Conservation (phyloP, 176 grass and related monocot genomes). For the Lolium rigidum region DNA sequence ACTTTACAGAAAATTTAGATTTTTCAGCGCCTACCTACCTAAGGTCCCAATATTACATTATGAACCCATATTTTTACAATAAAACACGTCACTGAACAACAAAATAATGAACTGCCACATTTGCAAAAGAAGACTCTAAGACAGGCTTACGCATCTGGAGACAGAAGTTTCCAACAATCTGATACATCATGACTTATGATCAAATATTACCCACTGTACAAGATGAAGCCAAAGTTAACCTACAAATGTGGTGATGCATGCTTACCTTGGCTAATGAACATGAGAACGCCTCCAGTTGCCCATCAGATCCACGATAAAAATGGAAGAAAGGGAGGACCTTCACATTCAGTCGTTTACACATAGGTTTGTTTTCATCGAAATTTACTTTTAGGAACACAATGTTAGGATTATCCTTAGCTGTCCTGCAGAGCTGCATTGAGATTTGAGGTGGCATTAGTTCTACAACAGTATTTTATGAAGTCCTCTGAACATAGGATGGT, state of each 20-base stretch:
- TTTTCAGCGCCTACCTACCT: background rate
- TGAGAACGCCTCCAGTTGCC: slow-evolving; percentile 86
- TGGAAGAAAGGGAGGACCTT: slow-evolving; percentile 97
- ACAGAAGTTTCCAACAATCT: background rate
- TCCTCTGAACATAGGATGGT: background rate
- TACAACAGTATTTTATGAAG: slow-evolving; percentile 18
- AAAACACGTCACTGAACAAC: background rate
- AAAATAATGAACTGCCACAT: background rate
- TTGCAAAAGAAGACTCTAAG: slow-evolving; percentile 19
- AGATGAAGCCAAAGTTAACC: background rate
- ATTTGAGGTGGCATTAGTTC: slow-evolving; percentile 34
- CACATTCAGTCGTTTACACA: slow-evolving; percentile 98
- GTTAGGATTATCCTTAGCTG: slow-evolving; percentile 72
- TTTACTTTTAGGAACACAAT: slow-evolving; percentile 91
- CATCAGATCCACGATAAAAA: slow-evolving; percentile 96
- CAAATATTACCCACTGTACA: background rate
- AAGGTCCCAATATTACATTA: background rate
- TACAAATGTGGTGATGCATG: background rate
- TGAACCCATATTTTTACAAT: slow-evolving; percentile 3
- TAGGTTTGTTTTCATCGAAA: slow-evolving; percentile 99
- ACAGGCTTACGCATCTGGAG: slow-evolving; percentile 19
- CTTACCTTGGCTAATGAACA: slow-evolving; percentile 95
- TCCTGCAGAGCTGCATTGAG: slow-evolving; percentile 77
- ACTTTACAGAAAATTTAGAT: background rate
- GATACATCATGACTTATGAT: slow-evolving; percentile 5